Evolutionary conservation across 495 filamentous ascomycete genomes (phyloP), one percentile per base, ranked within the genome.

Genomic region (Sabuloglossum arenarium): DNA sequence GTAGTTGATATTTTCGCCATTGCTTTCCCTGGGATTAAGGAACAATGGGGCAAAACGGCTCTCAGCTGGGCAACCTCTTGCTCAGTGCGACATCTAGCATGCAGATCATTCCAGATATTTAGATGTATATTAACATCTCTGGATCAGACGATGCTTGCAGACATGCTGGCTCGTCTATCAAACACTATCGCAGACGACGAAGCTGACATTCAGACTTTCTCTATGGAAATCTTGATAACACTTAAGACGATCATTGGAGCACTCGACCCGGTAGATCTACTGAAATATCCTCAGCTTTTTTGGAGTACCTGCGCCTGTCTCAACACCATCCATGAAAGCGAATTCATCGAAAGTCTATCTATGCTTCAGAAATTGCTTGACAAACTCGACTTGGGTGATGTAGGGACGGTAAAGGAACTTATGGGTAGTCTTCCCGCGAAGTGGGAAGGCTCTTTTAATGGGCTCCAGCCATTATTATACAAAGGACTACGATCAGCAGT

Each of bases 221-320:
- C 93, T 1, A 86, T 96, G 83, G 91, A 99, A 63, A 95, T 97
- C 62, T 71, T 99, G 27, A 94, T 88, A 0, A 97, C 91, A 0
- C 66, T 99, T 46, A 86, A 89, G 58, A 86, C 88, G 0, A 83
- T 96, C 55, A 91, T 97, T 57, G 76, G 78, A 56, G 86, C 87
- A 27, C 71, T 95, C 23, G 79, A 86, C n/a, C 74, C 82, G 2
- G 71, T 79, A 23, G 84, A 91, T 66, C 73, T 99, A 14, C 60
- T 94, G 43, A 79, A 82, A 34, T 95, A 90, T 59, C 89, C 91
- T 6, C 88, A 96, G 61, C 70, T 97, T 1, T 99, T 97, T 69
- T 99, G 91, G 91, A 90, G 90, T 1, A 93, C 86, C 1, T 94
- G 88, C 63, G 90, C 91, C 28, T 97, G 91, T 64, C 71, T 97